phyloP scores from a whole-genome alignment of 495 filamentous ascomycete genomes.

The Diplogelasinospora grovesii region DNA sequence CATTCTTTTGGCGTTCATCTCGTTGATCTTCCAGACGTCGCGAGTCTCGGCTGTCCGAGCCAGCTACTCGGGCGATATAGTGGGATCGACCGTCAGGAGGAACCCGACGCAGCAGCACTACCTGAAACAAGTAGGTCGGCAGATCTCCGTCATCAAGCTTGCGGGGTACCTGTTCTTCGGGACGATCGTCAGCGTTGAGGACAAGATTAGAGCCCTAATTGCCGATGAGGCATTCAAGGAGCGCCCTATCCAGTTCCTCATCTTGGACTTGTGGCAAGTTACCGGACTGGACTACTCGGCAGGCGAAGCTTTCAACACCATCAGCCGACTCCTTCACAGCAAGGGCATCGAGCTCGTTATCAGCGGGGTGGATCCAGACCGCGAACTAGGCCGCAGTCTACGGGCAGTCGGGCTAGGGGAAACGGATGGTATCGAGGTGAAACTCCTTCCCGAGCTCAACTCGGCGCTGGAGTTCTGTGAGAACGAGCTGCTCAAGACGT shows the following conservation, averaged over 20 bases:
- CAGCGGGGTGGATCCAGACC: slow-evolving; percentile 67
- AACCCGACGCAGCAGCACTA: slow-evolving; percentile 86
- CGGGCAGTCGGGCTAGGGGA: slow-evolving; percentile 72
- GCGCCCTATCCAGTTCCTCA: slow-evolving; percentile 77
- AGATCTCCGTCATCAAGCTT: slow-evolving; percentile 85
- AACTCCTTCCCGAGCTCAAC: slow-evolving; percentile 84
- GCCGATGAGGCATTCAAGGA: slow-evolving; percentile 69
- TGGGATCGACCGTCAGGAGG: slow-evolving; percentile 83
- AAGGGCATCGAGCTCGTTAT: slow-evolving; percentile 73
- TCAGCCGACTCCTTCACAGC: slow-evolving; percentile 70
- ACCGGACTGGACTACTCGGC: slow-evolving; percentile 93
- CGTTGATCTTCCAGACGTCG: slow-evolving; percentile 85
- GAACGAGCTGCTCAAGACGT: slow-evolving; percentile 84
- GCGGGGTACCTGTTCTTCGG: slow-evolving; percentile 94
- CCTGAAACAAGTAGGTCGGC: slow-evolving; percentile 72
- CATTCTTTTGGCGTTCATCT: slow-evolving; percentile 85
- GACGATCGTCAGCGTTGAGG: slow-evolving; percentile 90
- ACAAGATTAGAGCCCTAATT: slow-evolving; percentile 71
- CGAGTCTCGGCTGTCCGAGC: slow-evolving; percentile 79
- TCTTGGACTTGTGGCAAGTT: slow-evolving; percentile 85
- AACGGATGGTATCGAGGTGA: slow-evolving; percentile 57
- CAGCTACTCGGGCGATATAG: slow-evolving; percentile 76
- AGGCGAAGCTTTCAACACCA: slow-evolving; percentile 86
- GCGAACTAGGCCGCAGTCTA: slow-evolving; percentile 68
- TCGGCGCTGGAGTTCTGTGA: slow-evolving; percentile 89